phyloP scores from a whole-genome alignment of 2,329 filamentous ascomycete genomes.

The Xylaria polymorpha region DNA sequence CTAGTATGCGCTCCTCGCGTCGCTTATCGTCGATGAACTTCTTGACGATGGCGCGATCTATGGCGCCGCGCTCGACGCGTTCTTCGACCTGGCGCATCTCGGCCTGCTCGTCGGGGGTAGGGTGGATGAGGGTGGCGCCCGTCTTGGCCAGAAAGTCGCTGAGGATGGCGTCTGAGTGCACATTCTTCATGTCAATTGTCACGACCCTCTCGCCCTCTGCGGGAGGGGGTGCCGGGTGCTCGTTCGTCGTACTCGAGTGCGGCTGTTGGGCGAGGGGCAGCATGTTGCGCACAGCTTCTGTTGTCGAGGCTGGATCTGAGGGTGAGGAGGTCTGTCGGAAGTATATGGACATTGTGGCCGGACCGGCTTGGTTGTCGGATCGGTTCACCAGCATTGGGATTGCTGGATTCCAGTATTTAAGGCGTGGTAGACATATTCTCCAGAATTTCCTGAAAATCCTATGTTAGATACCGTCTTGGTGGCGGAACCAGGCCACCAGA shows the following conservation, averaged over 20 bases:
- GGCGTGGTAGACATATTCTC: conserved; percentile 80
- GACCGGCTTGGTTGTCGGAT: conserved; percentile 64
- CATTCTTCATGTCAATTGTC: conserved; percentile 72
- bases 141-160: conserved; percentile 71
- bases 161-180: conserved; percentile 71
- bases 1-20: conserved; percentile 70
- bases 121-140: conserved; percentile 66
- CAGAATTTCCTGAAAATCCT: conserved; percentile 81
- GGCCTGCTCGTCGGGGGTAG: conserved; percentile 69
- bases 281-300: conserved; percentile 40
- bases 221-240: conserved; percentile 62
- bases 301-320: conserved; percentile 30
- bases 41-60: conserved; percentile 66
- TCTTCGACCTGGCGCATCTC: conserved; percentile 69
- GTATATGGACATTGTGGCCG: conserved; percentile 74
- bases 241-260: conserved; percentile 60
- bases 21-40: conserved; percentile 67
- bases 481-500: too few species aligned
- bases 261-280: conserved; percentile 54
- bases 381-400: conserved; percentile 86
- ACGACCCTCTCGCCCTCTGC: conserved; percentile 62
- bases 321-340: conserved; percentile 61
- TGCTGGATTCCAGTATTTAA: conserved; percentile 94
- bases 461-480: conserved; percentile 15
- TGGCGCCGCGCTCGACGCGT: conserved; percentile 60